A percentile compares a stretch with the other conserved stretches of the same genome.
Conservation (phyloP, 768 basidiomycete species). For the Paxillus involutus region DNA sequence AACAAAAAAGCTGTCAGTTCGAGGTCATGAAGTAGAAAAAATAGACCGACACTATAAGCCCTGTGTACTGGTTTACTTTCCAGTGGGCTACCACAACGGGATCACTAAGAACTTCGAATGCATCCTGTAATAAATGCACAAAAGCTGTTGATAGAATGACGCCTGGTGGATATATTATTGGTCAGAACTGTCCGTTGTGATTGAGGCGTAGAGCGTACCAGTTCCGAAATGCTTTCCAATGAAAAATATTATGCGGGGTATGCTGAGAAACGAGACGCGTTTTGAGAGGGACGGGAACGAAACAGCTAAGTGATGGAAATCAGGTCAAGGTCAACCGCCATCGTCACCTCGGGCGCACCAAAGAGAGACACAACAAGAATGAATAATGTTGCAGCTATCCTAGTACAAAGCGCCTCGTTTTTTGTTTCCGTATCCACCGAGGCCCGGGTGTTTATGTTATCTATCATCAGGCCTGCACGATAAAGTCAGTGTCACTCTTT, state of each 20-base stretch:
- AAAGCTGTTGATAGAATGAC: conserved; percentile 85
- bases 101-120: conserved; percentile 59
- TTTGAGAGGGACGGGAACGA: conserved; percentile 71
- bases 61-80: conserved; percentile 58
- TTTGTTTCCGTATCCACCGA: background rate
- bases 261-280: conserved; percentile 48
- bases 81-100: conserved; percentile 45
- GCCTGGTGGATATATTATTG: conserved; percentile 36
- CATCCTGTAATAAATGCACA: conserved; percentile 76
- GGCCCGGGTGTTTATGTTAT: no score
- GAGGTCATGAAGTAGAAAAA: background rate
- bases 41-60: conserved; percentile 71
- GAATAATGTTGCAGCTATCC: conserved; percentile 28
- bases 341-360: conserved; percentile 41
- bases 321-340: background rate
- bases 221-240: conserved; percentile 89
- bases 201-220: conserved; percentile 33
- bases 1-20: conserved; percentile 3
- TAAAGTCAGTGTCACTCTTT: no score
- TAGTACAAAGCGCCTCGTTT: background rate
- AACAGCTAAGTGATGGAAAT: conserved; percentile 44
- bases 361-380: conserved; percentile 65
- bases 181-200: background rate
- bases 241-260: conserved; percentile 73
- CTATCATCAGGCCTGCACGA: no score